Conservation (phyloP, 2,329 filamentous ascomycete genomes). For the Tolypocladium endophyticum region DNA sequence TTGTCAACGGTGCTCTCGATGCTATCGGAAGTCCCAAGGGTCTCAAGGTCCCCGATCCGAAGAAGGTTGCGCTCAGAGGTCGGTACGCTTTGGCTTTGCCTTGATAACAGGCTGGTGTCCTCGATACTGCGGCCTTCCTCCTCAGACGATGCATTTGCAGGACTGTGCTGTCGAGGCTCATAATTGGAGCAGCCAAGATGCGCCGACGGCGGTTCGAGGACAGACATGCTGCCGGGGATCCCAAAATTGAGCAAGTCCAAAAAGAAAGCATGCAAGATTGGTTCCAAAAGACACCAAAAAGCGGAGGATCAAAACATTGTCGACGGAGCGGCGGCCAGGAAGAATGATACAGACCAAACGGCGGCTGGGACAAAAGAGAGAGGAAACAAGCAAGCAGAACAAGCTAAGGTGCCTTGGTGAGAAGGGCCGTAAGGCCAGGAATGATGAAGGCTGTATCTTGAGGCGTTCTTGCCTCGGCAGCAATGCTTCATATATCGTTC, state of each 20-base stretch:
- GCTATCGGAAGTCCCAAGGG: conserved; percentile 27
- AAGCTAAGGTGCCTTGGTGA: neutral
- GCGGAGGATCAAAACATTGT: conserved; percentile 25
- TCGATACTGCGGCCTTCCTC: neutral
- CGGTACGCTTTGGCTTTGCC: conserved; percentile 22
- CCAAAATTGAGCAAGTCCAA: conserved; percentile 16
- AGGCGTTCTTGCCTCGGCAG: too few relatives aligned
- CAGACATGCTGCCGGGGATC: conserved; percentile 21
- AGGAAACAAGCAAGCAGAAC: neutral
- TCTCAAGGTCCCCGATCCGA: conserved; percentile 17
- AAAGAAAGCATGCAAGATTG: conserved; percentile 19
- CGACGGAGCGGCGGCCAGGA: conserved; percentile 15
- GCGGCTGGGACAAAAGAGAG: neutral
- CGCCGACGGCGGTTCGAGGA: conserved; percentile 15
- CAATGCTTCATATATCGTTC: neutral
- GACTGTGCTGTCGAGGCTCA: neutral
- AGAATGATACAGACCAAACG: conserved; percentile 5
- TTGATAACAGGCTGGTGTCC: conserved; percentile 7
- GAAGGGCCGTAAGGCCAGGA: neutral
- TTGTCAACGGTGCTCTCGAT: conserved; percentile 12
- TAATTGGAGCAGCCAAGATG: neutral
- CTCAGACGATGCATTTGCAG: neutral
- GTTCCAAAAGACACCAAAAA: conserved; percentile 32
- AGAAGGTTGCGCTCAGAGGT: conserved; percentile 11
- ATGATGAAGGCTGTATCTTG: neutral